Base-by-base conservation (phyloP, 75 land plant species). In the Pseudotsuga menziesii region DNA sequence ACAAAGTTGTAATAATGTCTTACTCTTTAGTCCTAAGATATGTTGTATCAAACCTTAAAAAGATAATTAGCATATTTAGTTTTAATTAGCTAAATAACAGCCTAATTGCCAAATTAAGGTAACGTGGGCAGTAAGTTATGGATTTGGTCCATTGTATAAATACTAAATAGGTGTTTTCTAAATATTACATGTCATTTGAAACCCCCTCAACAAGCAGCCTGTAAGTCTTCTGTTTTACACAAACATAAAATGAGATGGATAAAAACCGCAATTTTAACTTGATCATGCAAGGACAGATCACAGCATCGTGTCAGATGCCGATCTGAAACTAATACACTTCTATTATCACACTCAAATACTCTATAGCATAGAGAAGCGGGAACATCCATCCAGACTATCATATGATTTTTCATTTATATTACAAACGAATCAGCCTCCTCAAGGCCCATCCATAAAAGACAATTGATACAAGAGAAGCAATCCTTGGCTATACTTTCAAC, bases 401-500 rank as follows among this genome's bases (percentile, higher is more conserved):
- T 4, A 62, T 25, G 4, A 27, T 23, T n/a, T n/a, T n/a, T n/a
- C n/a, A n/a, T n/a, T 62, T 62, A 62, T 29, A 15, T 26, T 12
- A 62, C 16, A 15, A 36, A 26, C 7, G 16, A 62, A 44, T 44
- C 29, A 23, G 2, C 25, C 66, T n/a, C n/a, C n/a, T 25, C 29
- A 8, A 20, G 25, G 7, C 61, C 29, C 9, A 26, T 27, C 66
- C 15, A 14, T 27, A 13, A 62, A 26, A 62, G 35, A 62, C 3
- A 62, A 62, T 62, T 62, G 14, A 15, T 78, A 20, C 48, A 23
- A 69, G 13, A 8, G 70, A 36, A 36, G 23, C 15, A 25, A 39
- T 35, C 26, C 23, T 56, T 22, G 70, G 13, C 7, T n/a, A n/a
- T n/a, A n/a, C n/a, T 7, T 44, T 79, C 88, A 94, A 48, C 91